Base-by-base conservation (phyloP, 2,329 filamentous ascomycete genomes). In the Intubia oerlemansii region DNA sequence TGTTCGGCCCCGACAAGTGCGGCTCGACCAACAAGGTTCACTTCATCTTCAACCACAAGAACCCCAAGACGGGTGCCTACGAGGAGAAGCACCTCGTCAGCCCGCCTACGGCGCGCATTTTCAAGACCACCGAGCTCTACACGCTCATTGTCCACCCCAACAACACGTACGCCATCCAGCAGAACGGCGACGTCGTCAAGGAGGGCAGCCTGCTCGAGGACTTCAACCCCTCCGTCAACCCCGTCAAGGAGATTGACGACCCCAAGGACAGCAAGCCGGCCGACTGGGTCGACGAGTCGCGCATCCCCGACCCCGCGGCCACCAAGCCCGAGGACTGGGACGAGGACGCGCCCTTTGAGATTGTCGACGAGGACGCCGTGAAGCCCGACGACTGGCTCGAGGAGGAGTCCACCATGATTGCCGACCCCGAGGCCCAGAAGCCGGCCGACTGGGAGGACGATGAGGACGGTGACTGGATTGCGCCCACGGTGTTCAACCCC, bases 41-140 rank as follows among this genome's bases (percentile, higher is more conserved):
- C 56, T 92, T 98, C 62, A 98, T 98, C 55, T 91, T 98, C 72
- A 88, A 90, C 59, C 88, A 98, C 77, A 98, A 95, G 79, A 98
- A 95, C 71, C 88, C 88, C 50, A 93, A 92, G 78, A 93, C 82
- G 26, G 85, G 85, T 61, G 81, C 93, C 57, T 98, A 98, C 48
- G 85, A 98, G 68, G 88, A 98, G 78, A 98, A 98, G 75, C 88
- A 98, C 59, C 67, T 98, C 39, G 71, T 67, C 50, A 66, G 66
- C 44, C 75, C 85, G 39, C 84, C 88, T 36, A 65, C 74, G 34
- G 84, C 84, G 49, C 77, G 74, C 51, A 88, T 91, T 46, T 65
- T 72, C 60, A 95, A 93, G 73, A 75, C 80, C 38, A 78, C 79
- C 38, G 76, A 85, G 53, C 75, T 98, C 38, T 98, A 98, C 67